Evolutionary conservation across 768 basidiomycete species (phyloP).

Genomic region (Tricholomella constricta): DNA sequence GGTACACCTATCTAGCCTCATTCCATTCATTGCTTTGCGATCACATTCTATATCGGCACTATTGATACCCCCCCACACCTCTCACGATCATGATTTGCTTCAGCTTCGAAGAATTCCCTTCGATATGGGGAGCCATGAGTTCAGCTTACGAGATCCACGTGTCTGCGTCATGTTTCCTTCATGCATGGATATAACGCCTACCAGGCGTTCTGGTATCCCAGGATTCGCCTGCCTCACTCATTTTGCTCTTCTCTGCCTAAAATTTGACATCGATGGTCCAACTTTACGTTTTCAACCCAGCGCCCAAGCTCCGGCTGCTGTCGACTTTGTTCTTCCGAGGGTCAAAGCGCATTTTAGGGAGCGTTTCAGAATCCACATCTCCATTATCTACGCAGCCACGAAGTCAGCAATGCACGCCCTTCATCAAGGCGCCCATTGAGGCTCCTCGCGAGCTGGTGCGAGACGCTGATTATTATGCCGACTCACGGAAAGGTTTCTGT

Average conservation of each 20-base stretch:
- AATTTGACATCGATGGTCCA: conserved; percentile 34
- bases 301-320: conserved; percentile 38
- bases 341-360: conserved; percentile 32
- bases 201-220: conserved; percentile 6
- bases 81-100: neutral
- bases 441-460: conserved; percentile 19
- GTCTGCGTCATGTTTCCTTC: conserved; percentile 39
- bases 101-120: neutral
- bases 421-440: conserved; percentile 10
- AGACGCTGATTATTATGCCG: conserved; percentile 36
- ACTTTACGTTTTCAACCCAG: conserved; percentile 38
- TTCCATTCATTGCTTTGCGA: neutral
- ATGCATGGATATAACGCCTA: conserved; percentile 23
- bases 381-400: conserved; percentile 16
- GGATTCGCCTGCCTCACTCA: conserved; percentile 15
- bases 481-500: conserved; percentile 50
- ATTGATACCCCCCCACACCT: neutral
- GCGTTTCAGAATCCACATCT: conserved; percentile 11
- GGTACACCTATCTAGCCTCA: neutral
- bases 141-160: conserved; percentile 30
- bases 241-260: conserved; percentile 9
- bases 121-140: neutral
- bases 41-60: neutral
- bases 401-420: conserved; percentile 13
- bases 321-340: conserved; percentile 31